A percentile compares a stretch with the other conserved stretches of the same genome.
Conservation (phyloP, 257 asterid genomes). For the Solanum paucissectum region DNA sequence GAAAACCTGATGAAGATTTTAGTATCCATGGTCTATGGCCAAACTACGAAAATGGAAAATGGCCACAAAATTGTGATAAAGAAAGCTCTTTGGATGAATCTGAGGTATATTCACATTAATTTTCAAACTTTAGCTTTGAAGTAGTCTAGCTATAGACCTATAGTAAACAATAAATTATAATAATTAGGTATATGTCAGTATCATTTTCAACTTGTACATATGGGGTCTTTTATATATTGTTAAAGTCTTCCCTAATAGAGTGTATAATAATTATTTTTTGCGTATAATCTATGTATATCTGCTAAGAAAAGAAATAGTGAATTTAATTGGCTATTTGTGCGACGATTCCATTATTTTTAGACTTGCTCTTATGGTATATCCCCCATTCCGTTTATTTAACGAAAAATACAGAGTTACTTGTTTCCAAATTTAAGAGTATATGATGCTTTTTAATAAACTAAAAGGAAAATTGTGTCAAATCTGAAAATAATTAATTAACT, state of each 20-base stretch:
- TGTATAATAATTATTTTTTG: too few species aligned
- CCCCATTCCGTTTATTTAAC: too few species aligned
- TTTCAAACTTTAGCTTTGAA: neutral
- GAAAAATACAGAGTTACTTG: too few species aligned
- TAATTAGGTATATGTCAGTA: neutral
- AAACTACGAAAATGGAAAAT: slow-evolving; percentile 41
- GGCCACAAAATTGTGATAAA: slow-evolving; percentile 54
- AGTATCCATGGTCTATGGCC: slow-evolving; percentile 90
- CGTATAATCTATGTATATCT: neutral
- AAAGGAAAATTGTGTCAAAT: neutral
- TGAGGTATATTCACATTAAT: slow-evolving; percentile 24
- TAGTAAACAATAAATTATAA: neutral
- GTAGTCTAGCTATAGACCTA: neutral
- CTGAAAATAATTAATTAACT: too few species aligned
- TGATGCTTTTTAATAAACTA: too few species aligned
- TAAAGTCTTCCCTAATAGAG: neutral
- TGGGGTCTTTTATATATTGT: neutral
- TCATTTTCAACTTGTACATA: neutral
- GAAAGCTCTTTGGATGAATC: slow-evolving; percentile 33
- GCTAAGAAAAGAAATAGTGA: neutral
- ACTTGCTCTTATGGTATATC: neutral
- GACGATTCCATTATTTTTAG: too few species aligned
- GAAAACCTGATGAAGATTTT: slow-evolving; percentile 61
- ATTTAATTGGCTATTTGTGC: neutral
- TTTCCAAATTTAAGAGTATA: too few species aligned